Conservation (phyloP, 345 rosid species). For the Rhizophora mangle region DNA sequence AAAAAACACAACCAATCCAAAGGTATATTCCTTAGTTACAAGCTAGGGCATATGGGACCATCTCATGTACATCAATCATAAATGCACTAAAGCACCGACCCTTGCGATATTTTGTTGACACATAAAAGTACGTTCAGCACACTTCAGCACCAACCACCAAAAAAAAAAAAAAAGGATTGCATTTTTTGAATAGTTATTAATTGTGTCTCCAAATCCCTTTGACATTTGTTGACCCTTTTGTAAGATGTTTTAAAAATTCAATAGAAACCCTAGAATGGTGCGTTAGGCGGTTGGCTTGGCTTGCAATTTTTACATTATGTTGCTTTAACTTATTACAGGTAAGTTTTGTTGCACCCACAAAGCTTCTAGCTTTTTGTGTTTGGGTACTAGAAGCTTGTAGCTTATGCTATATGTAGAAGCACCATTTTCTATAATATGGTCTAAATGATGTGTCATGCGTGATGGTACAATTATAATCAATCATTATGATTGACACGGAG, state of each 20-base stretch:
- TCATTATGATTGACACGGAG: no score
- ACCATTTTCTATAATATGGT: no score
- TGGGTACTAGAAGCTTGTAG: no score
- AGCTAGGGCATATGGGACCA: background rate
- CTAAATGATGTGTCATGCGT: no score
- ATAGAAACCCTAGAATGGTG: conserved; percentile 8
- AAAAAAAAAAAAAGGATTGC: background rate
- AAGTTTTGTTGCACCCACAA: conserved; percentile 19
- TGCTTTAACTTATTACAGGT: conserved; percentile 19
- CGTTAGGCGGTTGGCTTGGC: background rate
- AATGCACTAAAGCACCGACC: background rate
- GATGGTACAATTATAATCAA: no score
- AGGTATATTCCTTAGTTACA: background rate
- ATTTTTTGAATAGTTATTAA: conserved; percentile 4
- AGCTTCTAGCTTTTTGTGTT: conserved; percentile 4
- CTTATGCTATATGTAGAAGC: no score
- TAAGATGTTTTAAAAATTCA: conserved; percentile 1
- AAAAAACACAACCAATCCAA: conserved; percentile 9
- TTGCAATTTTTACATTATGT: conserved; percentile 10
- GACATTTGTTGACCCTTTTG: conserved; percentile 22
- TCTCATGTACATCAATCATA: background rate
- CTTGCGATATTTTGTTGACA: background rate
- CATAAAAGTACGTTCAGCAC: background rate
- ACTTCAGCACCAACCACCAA: conserved; percentile 20
- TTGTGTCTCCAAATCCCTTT: conserved; percentile 11